These are phyloP conservation scores for Annulohypoxylon nitens DNA, from an alignment of 495 filamentous ascomycete species.

Conservation along the genomic window DNA sequence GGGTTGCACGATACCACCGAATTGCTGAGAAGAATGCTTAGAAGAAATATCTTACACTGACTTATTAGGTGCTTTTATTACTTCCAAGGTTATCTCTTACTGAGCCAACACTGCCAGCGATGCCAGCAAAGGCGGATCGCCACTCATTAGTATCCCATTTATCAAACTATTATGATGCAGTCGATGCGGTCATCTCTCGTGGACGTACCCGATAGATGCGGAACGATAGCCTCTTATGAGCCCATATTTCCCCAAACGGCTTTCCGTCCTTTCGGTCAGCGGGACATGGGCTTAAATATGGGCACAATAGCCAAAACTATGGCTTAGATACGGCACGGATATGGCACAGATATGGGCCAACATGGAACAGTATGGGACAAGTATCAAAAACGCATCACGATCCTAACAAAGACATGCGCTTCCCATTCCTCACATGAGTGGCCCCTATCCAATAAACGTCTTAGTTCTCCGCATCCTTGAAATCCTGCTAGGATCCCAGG, in stretches of 20 bases:
- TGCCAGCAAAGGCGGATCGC: constrained; percentile 9
- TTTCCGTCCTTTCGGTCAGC: constrained; percentile 14
- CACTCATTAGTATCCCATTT: constrained; percentile 5
- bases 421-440: constrained; percentile 23
- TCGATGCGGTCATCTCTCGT: background rate
- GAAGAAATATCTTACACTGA: background rate
- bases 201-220: constrained; percentile 4
- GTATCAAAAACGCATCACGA: constrained; percentile 25
- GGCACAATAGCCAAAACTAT: background rate
- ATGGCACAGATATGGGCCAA: background rate
- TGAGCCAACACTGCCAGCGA: constrained; percentile 2
- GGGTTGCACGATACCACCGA: constrained; percentile 1
- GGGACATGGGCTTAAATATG: background rate
- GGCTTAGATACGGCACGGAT: background rate
- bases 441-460: constrained; percentile 35
- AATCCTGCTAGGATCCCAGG: constrained; percentile 10
- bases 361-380: constrained; percentile 2
- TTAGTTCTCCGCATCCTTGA: constrained; percentile 46
- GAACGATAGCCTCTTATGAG: constrained; percentile 14
- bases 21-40: background rate
- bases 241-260: constrained; percentile 7
- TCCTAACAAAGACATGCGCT: constrained; percentile 23
- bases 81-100: too few species aligned
- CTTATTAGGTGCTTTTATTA: too few species aligned
- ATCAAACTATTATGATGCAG: constrained; percentile 11